Conservation (phyloP, 164 flowering plant species). For the Nelumbo lutea region DNA sequence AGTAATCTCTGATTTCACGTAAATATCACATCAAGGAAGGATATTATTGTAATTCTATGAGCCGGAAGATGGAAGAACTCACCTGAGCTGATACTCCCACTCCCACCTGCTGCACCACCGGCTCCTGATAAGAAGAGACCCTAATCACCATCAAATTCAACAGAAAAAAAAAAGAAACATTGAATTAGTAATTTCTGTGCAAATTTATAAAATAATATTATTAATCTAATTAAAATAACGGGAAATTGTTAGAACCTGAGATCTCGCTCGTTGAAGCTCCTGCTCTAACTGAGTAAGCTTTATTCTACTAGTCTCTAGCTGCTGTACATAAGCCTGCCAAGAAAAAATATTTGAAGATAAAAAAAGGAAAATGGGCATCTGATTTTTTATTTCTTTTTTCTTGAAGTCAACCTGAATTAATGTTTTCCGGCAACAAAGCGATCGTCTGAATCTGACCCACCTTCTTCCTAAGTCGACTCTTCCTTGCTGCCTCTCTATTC, state of each 20-base stretch:
- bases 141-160: conserved; percentile 22
- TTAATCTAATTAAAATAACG: neutral
- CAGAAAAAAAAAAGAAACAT: neutral
- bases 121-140: conserved; percentile 68
- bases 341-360: neutral
- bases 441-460: conserved; percentile 28
- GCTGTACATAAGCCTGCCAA: conserved; percentile 90
- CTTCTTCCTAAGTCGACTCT: conserved; percentile 92
- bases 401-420: no score
- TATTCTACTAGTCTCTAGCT: conserved; percentile 85
- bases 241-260: conserved; percentile 52
- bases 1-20: no score
- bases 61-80: conserved; percentile 7
- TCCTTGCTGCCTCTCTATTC: conserved; percentile 97
- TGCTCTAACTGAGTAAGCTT: conserved; percentile 87
- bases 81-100: conserved; percentile 73
- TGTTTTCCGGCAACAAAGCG: neutral
- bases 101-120: conserved; percentile 25
- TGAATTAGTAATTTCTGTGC: neutral
- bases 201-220: neutral
- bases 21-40: neutral
- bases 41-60: neutral
- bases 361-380: conserved; percentile 5
- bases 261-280: conserved; percentile 86
- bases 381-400: neutral